Conservation (phyloP, 495 filamentous ascomycete species). For the Peziza echinospora region DNA sequence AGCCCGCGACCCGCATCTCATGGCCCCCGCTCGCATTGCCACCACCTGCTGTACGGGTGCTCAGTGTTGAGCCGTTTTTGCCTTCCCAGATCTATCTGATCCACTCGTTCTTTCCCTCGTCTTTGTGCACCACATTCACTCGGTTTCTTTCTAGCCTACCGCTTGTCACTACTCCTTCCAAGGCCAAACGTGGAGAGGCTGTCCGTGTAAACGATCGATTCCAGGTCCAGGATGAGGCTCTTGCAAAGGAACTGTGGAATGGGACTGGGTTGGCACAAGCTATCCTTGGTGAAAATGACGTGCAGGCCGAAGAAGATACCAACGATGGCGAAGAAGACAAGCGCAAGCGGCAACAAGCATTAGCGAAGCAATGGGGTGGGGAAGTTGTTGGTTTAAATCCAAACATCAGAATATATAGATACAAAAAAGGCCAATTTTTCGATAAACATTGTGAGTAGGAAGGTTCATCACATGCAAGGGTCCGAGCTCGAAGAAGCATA, state of each 20-base stretch:
- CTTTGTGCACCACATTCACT: slow-evolving; percentile 61
- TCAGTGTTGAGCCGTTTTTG: slow-evolving; percentile 36
- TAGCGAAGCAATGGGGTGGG: slow-evolving; percentile 44
- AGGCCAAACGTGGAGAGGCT: slow-evolving; percentile 68
- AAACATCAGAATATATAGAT: slow-evolving; percentile 84
- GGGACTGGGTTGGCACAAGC: slow-evolving; percentile 37
- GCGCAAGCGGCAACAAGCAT: slow-evolving; percentile 1
- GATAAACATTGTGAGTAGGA: slow-evolving; percentile 19
- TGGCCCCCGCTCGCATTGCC: slow-evolving; percentile 46
- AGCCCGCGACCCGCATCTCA: slow-evolving; percentile 4
- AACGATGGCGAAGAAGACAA: background rate
- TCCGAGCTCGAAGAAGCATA: no score
- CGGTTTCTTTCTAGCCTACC: slow-evolving; percentile 52
- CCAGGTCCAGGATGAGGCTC: slow-evolving; percentile 53
- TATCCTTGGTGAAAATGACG: slow-evolving; percentile 21
- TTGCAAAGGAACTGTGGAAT: slow-evolving; percentile 55
- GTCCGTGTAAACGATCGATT: slow-evolving; percentile 79
- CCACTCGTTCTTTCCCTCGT: slow-evolving; percentile 54
- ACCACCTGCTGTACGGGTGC: slow-evolving; percentile 48
- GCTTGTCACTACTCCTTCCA: slow-evolving; percentile 58
- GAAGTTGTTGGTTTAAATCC: slow-evolving; percentile 68
- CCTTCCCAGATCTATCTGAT: slow-evolving; percentile 53
- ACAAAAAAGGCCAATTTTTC: slow-evolving; percentile 62
- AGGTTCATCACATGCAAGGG: background rate
- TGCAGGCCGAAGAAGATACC: slow-evolving; percentile 3